phyloP scores from a whole-genome alignment of 345 rosid genomes.

The Hibiscus tridactylites region DNA sequence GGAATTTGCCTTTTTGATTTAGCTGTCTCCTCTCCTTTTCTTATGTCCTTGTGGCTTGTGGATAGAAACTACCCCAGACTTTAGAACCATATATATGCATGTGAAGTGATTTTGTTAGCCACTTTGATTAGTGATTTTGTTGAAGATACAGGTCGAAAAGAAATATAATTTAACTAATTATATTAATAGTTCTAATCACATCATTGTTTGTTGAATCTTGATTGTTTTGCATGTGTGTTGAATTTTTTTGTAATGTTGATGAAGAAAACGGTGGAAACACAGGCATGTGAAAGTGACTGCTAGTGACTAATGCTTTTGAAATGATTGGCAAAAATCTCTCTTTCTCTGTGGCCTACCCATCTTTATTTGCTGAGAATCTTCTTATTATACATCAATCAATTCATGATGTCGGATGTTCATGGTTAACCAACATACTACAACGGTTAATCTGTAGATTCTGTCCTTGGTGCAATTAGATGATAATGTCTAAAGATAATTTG shows the following conservation, averaged over 20 bases:
- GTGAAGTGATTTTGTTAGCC: not conserved
- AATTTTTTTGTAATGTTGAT: conserved; percentile 8
- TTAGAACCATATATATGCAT: not conserved
- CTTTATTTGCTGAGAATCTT: conserved; percentile 38
- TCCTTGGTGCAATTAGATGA: too few relatives aligned
- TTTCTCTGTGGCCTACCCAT: conserved; percentile 39
- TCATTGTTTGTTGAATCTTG: not conserved
- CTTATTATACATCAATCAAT: conserved; percentile 34
- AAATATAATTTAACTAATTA: not conserved
- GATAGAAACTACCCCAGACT: not conserved
- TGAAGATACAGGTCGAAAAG: not conserved
- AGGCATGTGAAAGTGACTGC: conserved; percentile 21
- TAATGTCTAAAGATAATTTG: too few relatives aligned
- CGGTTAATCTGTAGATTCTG: too few relatives aligned
- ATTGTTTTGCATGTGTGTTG: not conserved
- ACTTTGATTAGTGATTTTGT: not conserved
- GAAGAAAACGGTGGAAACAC: conserved; percentile 27
- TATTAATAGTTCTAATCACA: not conserved
- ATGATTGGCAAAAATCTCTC: conserved; percentile 26
- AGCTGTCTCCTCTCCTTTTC: not conserved
- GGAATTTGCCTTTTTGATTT: not conserved
- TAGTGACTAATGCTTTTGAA: conserved; percentile 18
- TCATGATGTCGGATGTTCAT: conserved; percentile 12
- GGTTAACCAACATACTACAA: too few relatives aligned
- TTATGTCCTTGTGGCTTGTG: not conserved